Conservation (phyloP, 805 yeast species). For the Candida sithepensis region DNA sequence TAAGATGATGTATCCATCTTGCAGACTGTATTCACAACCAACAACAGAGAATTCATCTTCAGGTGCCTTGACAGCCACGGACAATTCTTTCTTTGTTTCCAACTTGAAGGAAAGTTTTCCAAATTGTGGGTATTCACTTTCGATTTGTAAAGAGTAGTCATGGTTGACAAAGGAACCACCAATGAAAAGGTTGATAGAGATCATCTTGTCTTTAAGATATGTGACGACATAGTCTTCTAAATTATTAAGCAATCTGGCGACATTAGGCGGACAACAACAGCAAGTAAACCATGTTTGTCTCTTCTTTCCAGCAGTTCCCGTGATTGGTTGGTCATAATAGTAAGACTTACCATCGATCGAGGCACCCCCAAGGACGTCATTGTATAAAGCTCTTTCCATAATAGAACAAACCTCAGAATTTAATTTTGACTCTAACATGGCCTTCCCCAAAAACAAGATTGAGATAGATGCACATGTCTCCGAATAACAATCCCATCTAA, state of each 20-base stretch:
- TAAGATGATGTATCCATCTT: constrained; percentile 11
- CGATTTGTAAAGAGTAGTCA: constrained; percentile 5
- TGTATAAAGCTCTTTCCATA: constrained; percentile 24
- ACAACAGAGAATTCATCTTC: not conserved
- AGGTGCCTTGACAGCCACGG: constrained; percentile 16
- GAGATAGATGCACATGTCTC: constrained; percentile 29
- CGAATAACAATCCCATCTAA: constrained; percentile 22
- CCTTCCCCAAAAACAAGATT: constrained; percentile 17
- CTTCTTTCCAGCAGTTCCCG: constrained; percentile 10
- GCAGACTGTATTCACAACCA: constrained; percentile 1
- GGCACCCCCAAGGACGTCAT: constrained; percentile 23
- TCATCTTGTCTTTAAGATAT: not conserved
- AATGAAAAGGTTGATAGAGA: constrained; percentile 15
- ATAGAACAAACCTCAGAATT: constrained; percentile 16
- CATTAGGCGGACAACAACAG: constrained; percentile 28
- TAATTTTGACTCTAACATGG: constrained; percentile 13
- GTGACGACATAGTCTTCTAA: constrained; percentile 18
- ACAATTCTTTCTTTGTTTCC: constrained; percentile 5
- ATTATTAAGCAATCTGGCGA: constrained; percentile 21
- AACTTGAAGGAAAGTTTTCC: constrained; percentile 8
- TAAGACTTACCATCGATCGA: constrained; percentile 23
- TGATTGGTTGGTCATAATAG: constrained; percentile 22
- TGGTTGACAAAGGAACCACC: constrained; percentile 8
- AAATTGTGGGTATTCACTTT: constrained; percentile 11
- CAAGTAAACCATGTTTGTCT: constrained; percentile 21